A percentile compares a stretch with the other conserved stretches of the same genome.
Evolutionary conservation across 768 basidiomycete genomes (phyloP).

Genomic region (Lepiota venenata): DNA sequence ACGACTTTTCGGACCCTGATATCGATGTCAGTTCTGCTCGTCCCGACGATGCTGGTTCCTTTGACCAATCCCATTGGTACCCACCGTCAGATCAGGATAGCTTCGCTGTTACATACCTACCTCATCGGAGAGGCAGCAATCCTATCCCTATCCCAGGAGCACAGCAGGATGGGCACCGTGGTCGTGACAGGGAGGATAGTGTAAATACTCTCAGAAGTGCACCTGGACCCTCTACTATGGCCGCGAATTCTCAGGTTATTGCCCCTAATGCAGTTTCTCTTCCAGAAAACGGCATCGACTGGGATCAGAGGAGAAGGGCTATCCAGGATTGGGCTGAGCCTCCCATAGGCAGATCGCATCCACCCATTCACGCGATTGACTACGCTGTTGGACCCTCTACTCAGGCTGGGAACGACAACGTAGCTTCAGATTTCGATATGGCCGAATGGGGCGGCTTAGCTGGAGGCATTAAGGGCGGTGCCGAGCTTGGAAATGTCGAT

Average conservation of each 20-base stretch:
- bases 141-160: slow-evolving; percentile 58
- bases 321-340: slow-evolving; percentile 19
- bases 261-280: slow-evolving; percentile 32
- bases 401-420: slow-evolving; percentile 9
- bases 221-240: slow-evolving; percentile 11
- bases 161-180: slow-evolving; percentile 17
- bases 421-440: slow-evolving; percentile 41
- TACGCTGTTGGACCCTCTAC: slow-evolving; percentile 1
- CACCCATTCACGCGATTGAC: slow-evolving; percentile 6
- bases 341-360: slow-evolving; percentile 11
- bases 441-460: slow-evolving; percentile 22
- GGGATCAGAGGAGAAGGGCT: slow-evolving; percentile 47
- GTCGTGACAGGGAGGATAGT: slow-evolving; percentile 55
- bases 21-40: slow-evolving; percentile 38
- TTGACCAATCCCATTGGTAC: slow-evolving; percentile 13
- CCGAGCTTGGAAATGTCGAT: slow-evolving; percentile 15
- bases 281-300: slow-evolving; percentile 54
- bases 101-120: slow-evolving; percentile 7
- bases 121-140: slow-evolving; percentile 47
- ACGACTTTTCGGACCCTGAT: slow-evolving; percentile 32
- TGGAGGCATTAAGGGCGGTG: slow-evolving; percentile 18
- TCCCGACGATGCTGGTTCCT: slow-evolving; percentile 29
- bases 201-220: slow-evolving; percentile 34
- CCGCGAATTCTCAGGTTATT: slow-evolving; percentile 15
- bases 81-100: slow-evolving; percentile 18